Base-by-base conservation (phyloP, 164 flowering plant genomes). In the Magnolia sinica region DNA sequence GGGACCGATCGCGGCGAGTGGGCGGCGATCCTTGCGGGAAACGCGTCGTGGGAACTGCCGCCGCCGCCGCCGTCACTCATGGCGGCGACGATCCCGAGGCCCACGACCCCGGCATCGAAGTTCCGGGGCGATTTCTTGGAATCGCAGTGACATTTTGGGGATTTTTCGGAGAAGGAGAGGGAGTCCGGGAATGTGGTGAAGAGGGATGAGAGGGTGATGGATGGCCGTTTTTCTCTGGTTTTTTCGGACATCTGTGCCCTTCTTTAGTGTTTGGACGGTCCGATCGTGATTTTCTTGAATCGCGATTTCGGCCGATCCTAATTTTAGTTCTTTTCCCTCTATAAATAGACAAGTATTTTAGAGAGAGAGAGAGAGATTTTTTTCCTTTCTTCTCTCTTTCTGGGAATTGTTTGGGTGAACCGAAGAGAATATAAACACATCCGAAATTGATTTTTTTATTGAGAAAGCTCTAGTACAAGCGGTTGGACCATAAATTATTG, bases 81-180 rank as follows among this genome's bases (percentile, higher is more conserved):
- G 29, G 89, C 89, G 8, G 89, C 89, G 20, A 87, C 86, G 64
- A 87, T 87, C 37, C 89, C 89, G 1, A 87, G 83, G 68, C 89
- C 89, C 7, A 87, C 87, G 22, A 82, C 83, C 19, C 76, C 83
- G 16, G 45, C 73, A 11, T 80, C 82, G 72, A 82, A 86, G 75
- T 79, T 78, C 37, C 85, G 77, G 4, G 84, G 85, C 20, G 88
- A 81, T 78, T 82, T 84, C 74, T 55, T 76, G 67, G 23, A 52
- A 68, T 75, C 72, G 23, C 52, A 1, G 2, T 14, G 51, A 0
- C 72, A 72, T 68, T 51, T 75, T 7, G 77, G 77, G 61, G 84
- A 73, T 64, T 78, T 81, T 1, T 73, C 77, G 19, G 72, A 76
- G 31, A 73, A 58, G 14, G 67, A 77, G 61, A 70, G 73, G 2